Base-by-base conservation (phyloP, 1,284 basidiomycete species). In the Cryptococcus sp. region DNA sequence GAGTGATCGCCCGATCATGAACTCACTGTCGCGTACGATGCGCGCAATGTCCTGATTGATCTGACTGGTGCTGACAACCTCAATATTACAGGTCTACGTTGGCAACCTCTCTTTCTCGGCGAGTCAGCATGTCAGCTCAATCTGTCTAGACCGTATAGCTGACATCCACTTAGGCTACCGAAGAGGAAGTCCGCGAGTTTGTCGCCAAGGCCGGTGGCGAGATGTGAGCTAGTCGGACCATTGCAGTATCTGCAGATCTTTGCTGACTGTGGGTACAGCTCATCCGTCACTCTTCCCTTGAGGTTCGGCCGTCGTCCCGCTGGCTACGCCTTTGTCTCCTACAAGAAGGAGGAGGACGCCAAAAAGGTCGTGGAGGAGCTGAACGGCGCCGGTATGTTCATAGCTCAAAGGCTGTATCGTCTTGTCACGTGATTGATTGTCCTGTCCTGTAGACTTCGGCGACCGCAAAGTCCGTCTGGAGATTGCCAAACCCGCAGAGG, bases 281-380 rank as follows among this genome's bases (percentile, higher is more conserved):
- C 64, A 46, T 61, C 66, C 23, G 65, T 78, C 51, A 63, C 63
- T 38, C 64, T 78, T 29, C 75, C 74, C 16, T 63, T 61, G 38
- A 70, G 67, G 46, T 73, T 70, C 69, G 67, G 67, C 58, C 63
- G 64, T 57, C 67, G 73, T 49, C 72, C 74, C 19, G 68, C 91
- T 71, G 92, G 92, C 61, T 95, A 93, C 80, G 93, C 91, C 66
- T 95, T 95, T 76, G 91, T 93, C 76, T 86, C 89, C 64, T 84
- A 92, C 79, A 81, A 84, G 75, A 87, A 84, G 75, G 83, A 83
- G 77, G 89, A 89, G 77, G 88, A 90, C 73, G 91, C 89, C 62
- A 83, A 92, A 80, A 86, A 86, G 78, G 93, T 91, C 60, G 88
- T 93, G 75, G 88, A 92, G 64, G 80, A 83, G 73, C 87, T 95